Conservation (phyloP, 1,284 basidiomycete species). For the Cryptococcus jaspeensis region DNA sequence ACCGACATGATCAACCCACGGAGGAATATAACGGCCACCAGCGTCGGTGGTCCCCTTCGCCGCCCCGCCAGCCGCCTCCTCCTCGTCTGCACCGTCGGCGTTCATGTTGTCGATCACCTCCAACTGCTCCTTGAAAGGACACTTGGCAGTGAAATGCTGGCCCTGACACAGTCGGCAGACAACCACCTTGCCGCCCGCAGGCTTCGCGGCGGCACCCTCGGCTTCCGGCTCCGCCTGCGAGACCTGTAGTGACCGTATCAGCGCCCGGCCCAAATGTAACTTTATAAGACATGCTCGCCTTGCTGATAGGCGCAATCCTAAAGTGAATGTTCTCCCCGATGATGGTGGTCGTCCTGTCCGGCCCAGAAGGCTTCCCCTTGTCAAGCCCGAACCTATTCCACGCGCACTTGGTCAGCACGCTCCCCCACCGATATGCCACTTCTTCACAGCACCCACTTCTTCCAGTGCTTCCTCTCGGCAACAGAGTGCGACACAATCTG, state of each 20-base stretch:
- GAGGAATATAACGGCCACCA: conserved; percentile 76
- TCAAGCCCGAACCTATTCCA: conserved; percentile 89
- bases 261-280: background rate
- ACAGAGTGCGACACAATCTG: conserved; percentile 90
- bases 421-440: too few species aligned
- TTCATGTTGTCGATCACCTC: conserved; percentile 70
- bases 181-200: conserved; percentile 77
- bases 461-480: conserved; percentile 89
- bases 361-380: conserved; percentile 81
- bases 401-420: conserved; percentile 10
- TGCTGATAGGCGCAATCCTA: conserved; percentile 75
- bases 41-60: conserved; percentile 23
- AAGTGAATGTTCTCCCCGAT: conserved; percentile 87
- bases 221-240: conserved; percentile 63
- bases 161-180: conserved; percentile 93
- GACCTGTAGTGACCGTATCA: background rate
- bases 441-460: conserved; percentile 60
- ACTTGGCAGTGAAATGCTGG: conserved; percentile 96
- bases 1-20: too few species aligned
- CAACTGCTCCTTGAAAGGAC: conserved; percentile 93
- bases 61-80: conserved; percentile 25
- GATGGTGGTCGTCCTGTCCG: conserved; percentile 91
- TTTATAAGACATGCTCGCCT: conserved; percentile 60
- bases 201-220: conserved; percentile 69
- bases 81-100: conserved; percentile 46